Conservation (phyloP, 2,329 filamentous ascomycete genomes). For the Acarospora socialis region DNA sequence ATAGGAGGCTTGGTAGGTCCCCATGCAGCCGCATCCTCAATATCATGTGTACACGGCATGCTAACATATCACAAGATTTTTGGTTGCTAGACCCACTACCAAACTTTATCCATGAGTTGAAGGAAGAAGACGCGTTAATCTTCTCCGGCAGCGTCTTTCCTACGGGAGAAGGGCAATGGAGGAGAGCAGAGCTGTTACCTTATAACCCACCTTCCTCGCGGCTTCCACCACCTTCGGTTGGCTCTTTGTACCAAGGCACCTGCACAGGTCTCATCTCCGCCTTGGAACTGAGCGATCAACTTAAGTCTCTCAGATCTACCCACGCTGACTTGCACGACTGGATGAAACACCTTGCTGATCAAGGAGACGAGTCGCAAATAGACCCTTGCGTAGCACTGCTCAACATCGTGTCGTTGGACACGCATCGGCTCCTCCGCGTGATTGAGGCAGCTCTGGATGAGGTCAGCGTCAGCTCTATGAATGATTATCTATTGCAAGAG, state of each 20-base stretch:
- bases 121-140: conserved; percentile 1
- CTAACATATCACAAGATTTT: too few relatives aligned
- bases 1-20: too few relatives aligned
- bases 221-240: too few relatives aligned
- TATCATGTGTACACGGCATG: conserved; percentile 1
- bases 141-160: neutral
- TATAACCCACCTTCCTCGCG: too few relatives aligned
- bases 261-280: too few relatives aligned
- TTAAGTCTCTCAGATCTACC: too few relatives aligned
- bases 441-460: conserved; percentile 15
- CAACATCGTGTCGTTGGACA: conserved; percentile 17
- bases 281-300: too few relatives aligned
- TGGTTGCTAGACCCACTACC: conserved; percentile 4
- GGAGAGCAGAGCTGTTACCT: too few relatives aligned
- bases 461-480: conserved; percentile 15
- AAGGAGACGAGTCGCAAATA: conserved; percentile 1
- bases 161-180: too few relatives aligned
- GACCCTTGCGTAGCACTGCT: conserved; percentile 11
- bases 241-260: too few relatives aligned
- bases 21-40: neutral
- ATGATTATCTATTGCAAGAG: conserved; percentile 19
- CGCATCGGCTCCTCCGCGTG: conserved; percentile 14
- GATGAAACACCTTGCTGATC: neutral
- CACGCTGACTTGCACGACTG: too few relatives aligned
- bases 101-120: too few relatives aligned